Conservation (phyloP, 192 early-diverging fungal species). For the Mortierella claussenii region DNA sequence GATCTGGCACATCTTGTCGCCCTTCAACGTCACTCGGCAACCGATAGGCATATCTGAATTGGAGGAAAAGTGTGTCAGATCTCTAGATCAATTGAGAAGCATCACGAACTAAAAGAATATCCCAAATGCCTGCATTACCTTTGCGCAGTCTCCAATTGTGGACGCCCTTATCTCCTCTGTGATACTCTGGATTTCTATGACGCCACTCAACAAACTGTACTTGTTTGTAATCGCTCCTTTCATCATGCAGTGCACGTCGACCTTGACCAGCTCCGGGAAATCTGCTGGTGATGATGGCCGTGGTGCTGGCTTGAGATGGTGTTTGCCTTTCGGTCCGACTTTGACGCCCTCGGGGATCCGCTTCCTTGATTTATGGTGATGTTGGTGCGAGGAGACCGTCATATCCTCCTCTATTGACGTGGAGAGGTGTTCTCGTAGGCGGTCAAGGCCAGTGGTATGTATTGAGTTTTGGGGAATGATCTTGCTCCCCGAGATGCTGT, state of each 20-base stretch:
- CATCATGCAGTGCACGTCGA: constrained; percentile 88
- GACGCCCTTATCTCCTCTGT: constrained; percentile 81
- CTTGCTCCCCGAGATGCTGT: neutral
- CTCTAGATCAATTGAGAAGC: too few species aligned
- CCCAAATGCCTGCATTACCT: too few species aligned
- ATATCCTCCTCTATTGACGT: constrained; percentile 81
- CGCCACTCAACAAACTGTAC: constrained; percentile 85
- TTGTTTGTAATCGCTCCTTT: constrained; percentile 90
- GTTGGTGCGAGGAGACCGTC: constrained; percentile 78
- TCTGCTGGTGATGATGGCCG: constrained; percentile 69
- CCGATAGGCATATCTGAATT: constrained; percentile 90
- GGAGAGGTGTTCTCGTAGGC: constrained; percentile 80
- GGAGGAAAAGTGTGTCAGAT: too few species aligned
- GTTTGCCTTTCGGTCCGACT: constrained; percentile 56
- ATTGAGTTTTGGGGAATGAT: constrained; percentile 18
- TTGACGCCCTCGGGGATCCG: constrained; percentile 48
- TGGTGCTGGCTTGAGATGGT: constrained; percentile 61
- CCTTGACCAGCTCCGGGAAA: constrained; percentile 75
- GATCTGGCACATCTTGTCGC: constrained; percentile 91
- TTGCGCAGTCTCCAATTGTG: constrained; percentile 89
- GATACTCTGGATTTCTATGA: constrained; percentile 92
- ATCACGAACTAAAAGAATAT: too few species aligned
- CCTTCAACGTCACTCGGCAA: constrained; percentile 81
- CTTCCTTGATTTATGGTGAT: constrained; percentile 57
- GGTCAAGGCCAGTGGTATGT: constrained; percentile 56